Conservation (phyloP, 202 grass and related monocot genomes). For the Schoenoplectus tabernaemontani region DNA sequence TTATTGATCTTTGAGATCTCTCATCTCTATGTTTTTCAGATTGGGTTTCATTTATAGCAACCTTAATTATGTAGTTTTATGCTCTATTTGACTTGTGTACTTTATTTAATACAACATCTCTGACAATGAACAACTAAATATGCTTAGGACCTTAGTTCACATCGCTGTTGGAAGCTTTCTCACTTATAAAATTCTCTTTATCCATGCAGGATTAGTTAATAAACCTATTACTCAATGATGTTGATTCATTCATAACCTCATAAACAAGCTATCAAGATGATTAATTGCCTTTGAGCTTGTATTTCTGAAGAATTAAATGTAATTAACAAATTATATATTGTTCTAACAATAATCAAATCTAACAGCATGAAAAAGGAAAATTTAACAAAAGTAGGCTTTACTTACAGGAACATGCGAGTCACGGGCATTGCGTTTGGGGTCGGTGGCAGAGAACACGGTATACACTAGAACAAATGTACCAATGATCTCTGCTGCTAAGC, state of each 20-base stretch:
- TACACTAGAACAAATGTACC: conserved; percentile 85
- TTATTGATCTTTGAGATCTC: no score
- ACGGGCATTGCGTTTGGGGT: conserved; percentile 72
- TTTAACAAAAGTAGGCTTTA: background rate
- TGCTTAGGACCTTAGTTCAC: background rate
- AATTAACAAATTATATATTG: no score
- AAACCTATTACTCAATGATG: background rate
- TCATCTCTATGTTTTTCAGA: background rate
- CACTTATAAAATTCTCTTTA: background rate
- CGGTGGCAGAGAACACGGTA: conserved; percentile 79
- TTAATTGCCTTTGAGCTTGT: no score
- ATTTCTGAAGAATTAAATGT: no score
- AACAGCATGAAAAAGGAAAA: no score
- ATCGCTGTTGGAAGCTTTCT: background rate
- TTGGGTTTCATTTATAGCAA: background rate
- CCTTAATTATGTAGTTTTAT: background rate
- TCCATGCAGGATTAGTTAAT: background rate
- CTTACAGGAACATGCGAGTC: conserved; percentile 72
- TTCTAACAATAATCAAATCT: no score
- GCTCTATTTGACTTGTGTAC: background rate
- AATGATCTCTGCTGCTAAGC: conserved; percentile 68
- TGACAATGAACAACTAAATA: background rate
- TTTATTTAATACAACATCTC: background rate
- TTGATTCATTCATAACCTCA: background rate
- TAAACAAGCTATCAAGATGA: no score